Evolutionary conservation across 2,329 filamentous ascomycete species (phyloP), one percentile per base, ranked within the genome.

Genomic region (Fusarium torulosum): DNA sequence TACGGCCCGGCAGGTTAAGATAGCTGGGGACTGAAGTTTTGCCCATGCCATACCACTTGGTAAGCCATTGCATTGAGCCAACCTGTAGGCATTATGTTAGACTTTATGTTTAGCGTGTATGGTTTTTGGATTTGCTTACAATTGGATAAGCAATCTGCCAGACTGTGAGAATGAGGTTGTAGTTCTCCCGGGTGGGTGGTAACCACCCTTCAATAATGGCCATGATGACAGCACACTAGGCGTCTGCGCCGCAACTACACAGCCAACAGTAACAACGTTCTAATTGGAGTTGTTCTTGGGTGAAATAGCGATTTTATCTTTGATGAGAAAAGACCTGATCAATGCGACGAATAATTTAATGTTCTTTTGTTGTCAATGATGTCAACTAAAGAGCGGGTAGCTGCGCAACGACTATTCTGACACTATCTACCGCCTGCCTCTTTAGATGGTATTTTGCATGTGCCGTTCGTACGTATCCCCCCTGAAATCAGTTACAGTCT

Each of bases 11-110:
- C n/a, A 98, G 79, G 80, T 99, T 99, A 76, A 96, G 83, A 14
- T 81, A 81, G 72, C 91, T 94, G 4, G 84, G 75, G 19, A 89
- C 85, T 5, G 93, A 97, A 4, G 94, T 97, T 80, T 98, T 98
- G 77, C 96, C 96, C 83, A 95, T 93, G 50, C 92, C 92, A 78
- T 97, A 96, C 86, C 88, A 97, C 55, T 88, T 85, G n/a, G 85
- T 81, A 56, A 90, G 60, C 90, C 91, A 96, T 87, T 97, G 94
- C 21, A 87, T 51, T 2, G 88, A 85, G 0, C 90, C 90, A 66
- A 93, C 75, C 93, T 97, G 63, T 13, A 51, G 33, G 10, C 17
- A 53, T 66, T 23, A 67, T 63, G 29, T 67, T 23, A 68, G 65
- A 31, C 62, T 42, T 52, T n/a, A 5, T 4, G 15, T 31, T 49